These are phyloP conservation scores for Fusarium brevicatenulatum DNA, from an alignment of 2,329 filamentous ascomycete species.

Conservation along the genomic window DNA sequence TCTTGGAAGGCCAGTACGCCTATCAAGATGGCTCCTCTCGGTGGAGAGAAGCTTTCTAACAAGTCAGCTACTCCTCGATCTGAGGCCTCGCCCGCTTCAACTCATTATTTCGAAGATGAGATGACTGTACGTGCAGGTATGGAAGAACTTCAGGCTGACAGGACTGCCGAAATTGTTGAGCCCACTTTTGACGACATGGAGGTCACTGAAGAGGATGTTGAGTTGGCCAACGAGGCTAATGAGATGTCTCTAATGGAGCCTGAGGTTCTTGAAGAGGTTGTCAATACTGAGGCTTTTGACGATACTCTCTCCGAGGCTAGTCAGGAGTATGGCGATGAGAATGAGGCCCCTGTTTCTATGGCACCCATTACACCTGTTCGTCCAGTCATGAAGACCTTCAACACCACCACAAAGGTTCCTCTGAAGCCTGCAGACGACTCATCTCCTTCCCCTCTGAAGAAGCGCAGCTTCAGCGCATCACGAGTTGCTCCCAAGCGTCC, in stretches of 20 bases:
- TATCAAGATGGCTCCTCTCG: conserved; percentile 42
- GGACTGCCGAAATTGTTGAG: conserved; percentile 43
- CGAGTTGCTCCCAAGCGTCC: conserved; percentile 58
- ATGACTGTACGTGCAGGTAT: conserved; percentile 56
- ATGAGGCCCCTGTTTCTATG: conserved; percentile 63
- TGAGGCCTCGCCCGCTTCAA: conserved; percentile 54
- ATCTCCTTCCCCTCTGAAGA: conserved; percentile 59
- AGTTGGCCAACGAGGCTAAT: conserved; percentile 66
- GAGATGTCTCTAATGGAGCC: conserved; percentile 67
- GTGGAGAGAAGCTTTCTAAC: conserved; percentile 52
- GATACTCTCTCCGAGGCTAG: conserved; percentile 68
- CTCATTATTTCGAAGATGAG: conserved; percentile 70
- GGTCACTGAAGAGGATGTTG: conserved; percentile 66
- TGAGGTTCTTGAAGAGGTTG: conserved; percentile 51
- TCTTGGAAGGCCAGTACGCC: conserved; percentile 71
- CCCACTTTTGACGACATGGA: conserved; percentile 57
- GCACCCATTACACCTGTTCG: conserved; percentile 67
- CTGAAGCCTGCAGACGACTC: conserved; percentile 74
- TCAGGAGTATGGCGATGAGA: conserved; percentile 75
- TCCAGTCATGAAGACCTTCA: conserved; percentile 61
- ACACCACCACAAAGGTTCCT: conserved; percentile 82
- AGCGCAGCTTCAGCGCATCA: conserved; percentile 62
- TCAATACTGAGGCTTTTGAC: conserved; percentile 51
- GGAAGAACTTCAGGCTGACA: conserved; percentile 6
- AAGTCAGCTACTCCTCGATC: conserved; percentile 46